Conservation (phyloP, 1,284 basidiomycete species). For the Cutaneotrichosporon sp. region DNA sequence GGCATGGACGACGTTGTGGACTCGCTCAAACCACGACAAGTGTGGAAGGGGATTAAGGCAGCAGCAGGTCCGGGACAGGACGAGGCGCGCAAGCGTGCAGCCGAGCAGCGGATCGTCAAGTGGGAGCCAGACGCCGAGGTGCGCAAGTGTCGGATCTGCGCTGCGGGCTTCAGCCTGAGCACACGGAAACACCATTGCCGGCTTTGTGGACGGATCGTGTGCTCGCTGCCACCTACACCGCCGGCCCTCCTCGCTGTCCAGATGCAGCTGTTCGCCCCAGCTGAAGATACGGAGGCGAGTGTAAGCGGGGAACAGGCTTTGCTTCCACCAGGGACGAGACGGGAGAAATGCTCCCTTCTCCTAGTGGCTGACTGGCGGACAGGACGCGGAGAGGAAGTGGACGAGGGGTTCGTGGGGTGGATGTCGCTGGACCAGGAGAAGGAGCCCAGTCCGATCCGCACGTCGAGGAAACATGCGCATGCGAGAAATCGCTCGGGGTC, state of each 20-base stretch:
- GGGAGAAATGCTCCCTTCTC: slow-evolving; percentile 65
- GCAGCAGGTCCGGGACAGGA: slow-evolving; percentile 56
- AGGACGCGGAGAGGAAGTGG: slow-evolving; percentile 72
- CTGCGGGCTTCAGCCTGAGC: slow-evolving; percentile 77
- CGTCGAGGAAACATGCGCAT: not conserved
- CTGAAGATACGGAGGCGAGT: slow-evolving; percentile 25
- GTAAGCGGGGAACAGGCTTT: slow-evolving; percentile 20
- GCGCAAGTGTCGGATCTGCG: slow-evolving; percentile 77
- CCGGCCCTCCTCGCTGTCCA: slow-evolving; percentile 48
- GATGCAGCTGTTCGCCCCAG: slow-evolving; percentile 41
- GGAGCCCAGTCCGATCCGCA: not conserved
- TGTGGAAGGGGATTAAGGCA: slow-evolving; percentile 54
- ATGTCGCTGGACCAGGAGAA: slow-evolving; percentile 32
- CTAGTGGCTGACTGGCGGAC: slow-evolving; percentile 73
- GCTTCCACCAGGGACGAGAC: slow-evolving; percentile 55
- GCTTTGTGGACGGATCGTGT: slow-evolving; percentile 86
- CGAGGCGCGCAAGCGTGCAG: slow-evolving; percentile 53
- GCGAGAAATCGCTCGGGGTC: not conserved
- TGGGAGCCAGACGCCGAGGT: slow-evolving; percentile 83
- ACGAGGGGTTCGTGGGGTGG: slow-evolving; percentile 73
- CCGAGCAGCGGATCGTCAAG: slow-evolving; percentile 87
- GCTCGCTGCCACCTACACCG: slow-evolving; percentile 75
- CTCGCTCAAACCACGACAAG: slow-evolving; percentile 41
- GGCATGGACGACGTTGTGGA: slow-evolving; percentile 28
- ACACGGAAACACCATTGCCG: slow-evolving; percentile 97